These are phyloP conservation scores for Xylaria palmicola DNA, from an alignment of 495 filamentous ascomycete species.

Conservation along the genomic window DNA sequence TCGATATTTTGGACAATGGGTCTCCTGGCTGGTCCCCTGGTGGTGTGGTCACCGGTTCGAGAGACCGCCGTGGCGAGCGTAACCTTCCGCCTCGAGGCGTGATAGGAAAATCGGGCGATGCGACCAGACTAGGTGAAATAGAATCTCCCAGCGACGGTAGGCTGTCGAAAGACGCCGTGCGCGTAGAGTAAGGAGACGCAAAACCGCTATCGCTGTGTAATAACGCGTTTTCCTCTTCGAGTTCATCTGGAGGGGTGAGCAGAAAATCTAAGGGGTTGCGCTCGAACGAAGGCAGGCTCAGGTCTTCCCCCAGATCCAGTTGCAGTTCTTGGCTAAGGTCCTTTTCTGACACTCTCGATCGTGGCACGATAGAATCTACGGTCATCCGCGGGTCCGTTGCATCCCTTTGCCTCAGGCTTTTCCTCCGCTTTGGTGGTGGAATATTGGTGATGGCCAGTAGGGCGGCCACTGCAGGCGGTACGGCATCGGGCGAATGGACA, in stretches of 20 bases:
- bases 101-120: slow-evolving; percentile 40
- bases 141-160: slow-evolving; percentile 48
- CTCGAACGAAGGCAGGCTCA: slow-evolving; percentile 25
- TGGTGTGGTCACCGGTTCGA: slow-evolving; percentile 45
- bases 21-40: slow-evolving; percentile 41
- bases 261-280: slow-evolving; percentile 53
- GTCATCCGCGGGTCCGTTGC: slow-evolving; percentile 35
- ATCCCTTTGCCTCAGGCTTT: slow-evolving; percentile 19
- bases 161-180: slow-evolving; percentile 48
- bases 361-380: slow-evolving; percentile 48
- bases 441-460: slow-evolving; percentile 61
- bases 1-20: slow-evolving; percentile 40
- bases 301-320: slow-evolving; percentile 36
- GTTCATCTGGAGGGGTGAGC: slow-evolving; percentile 53
- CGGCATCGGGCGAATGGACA: slow-evolving; percentile 47
- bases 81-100: slow-evolving; percentile 36
- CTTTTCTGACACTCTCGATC: slow-evolving; percentile 50
- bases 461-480: slow-evolving; percentile 59
- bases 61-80: slow-evolving; percentile 41
- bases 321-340: slow-evolving; percentile 41
- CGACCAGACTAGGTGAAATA: slow-evolving; percentile 36
- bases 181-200: slow-evolving; percentile 41
- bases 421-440: slow-evolving; percentile 43
- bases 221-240: slow-evolving; percentile 44
- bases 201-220: slow-evolving; percentile 43